phyloP scores from a whole-genome alignment of 768 basidiomycete species.

The Boletus sp. region DNA sequence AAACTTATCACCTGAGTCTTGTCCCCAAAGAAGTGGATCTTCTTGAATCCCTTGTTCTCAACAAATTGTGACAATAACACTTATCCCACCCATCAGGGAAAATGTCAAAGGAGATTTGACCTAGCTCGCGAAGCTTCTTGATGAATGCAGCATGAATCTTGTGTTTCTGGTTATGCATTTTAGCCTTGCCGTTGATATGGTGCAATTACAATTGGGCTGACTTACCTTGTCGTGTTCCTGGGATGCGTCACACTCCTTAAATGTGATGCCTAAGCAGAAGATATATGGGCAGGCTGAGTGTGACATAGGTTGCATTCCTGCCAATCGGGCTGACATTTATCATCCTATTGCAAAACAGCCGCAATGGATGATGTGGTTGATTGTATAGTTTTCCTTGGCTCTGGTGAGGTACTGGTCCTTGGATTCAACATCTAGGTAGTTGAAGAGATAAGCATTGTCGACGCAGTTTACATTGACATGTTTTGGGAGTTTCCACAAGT shows the following conservation, averaged over 20 bases:
- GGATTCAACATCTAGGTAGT: too few relatives aligned
- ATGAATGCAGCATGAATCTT: constrained; percentile 73
- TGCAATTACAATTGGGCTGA: neutral
- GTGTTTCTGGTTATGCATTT: constrained; percentile 50
- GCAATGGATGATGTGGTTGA: too few relatives aligned
- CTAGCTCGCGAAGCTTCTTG: constrained; percentile 72
- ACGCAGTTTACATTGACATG: too few relatives aligned
- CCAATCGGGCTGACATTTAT: constrained; percentile 96
- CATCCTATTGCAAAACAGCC: constrained; percentile 96
- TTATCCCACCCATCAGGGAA: constrained; percentile 97
- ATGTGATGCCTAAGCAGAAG: neutral
- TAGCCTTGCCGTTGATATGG: neutral
- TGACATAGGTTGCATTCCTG: constrained; percentile 84
- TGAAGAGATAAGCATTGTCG: too few relatives aligned
- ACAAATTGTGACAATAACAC: constrained; percentile 85
- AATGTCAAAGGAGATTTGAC: constrained; percentile 94
- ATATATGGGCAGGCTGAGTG: neutral
- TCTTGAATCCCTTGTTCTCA: constrained; percentile 80
- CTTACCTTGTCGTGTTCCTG: constrained; percentile 76
- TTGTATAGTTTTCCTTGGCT: too few relatives aligned
- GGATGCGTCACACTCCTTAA: constrained; percentile 75
- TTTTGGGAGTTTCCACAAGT: too few relatives aligned
- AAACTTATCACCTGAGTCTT: constrained; percentile 66
- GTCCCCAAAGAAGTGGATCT: constrained; percentile 99
- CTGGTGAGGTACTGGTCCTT: too few relatives aligned